phyloP scores from a whole-genome alignment of 2,329 filamentous ascomycete genomes.

The Trichoderma asperellum region DNA sequence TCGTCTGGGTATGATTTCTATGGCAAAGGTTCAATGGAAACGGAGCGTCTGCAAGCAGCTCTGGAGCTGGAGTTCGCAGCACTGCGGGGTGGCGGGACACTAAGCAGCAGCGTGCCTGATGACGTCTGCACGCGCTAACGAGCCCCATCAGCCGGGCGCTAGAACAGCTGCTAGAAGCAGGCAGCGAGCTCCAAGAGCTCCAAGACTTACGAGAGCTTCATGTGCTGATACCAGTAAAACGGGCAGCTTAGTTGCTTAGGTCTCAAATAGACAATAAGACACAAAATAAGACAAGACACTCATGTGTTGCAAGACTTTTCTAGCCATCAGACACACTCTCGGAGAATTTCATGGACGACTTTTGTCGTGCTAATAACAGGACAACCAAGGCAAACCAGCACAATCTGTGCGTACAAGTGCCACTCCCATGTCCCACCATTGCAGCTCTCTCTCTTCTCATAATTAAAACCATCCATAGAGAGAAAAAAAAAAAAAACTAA shows the following conservation, averaged over 20 bases:
- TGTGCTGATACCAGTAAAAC: neutral
- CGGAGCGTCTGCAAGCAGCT: neutral
- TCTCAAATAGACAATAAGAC: neutral
- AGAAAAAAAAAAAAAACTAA: too few relatives aligned
- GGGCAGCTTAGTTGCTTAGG: too few relatives aligned
- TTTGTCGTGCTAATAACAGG: neutral
- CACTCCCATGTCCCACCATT: neutral
- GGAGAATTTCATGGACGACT: neutral
- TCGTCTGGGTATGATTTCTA: neutral
- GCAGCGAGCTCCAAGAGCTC: neutral
- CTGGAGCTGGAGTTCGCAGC: neutral
- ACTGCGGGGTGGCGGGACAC: conserved; percentile 14
- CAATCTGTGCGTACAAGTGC: neutral
- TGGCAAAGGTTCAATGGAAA: neutral
- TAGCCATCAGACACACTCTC: neutral
- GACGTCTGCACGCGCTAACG: conserved; percentile 15
- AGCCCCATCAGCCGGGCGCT: conserved; percentile 1
- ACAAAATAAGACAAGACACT: neutral
- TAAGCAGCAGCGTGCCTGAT: conserved; percentile 17
- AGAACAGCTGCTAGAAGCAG: neutral
- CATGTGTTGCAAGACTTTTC: neutral
- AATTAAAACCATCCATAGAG: neutral
- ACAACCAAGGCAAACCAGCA: neutral
- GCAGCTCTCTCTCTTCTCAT: neutral
- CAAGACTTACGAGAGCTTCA: neutral